Evolutionary conservation across 768 basidiomycete genomes (phyloP), one percentile per base, ranked within the genome.

Genomic region (Suillus subaureus): DNA sequence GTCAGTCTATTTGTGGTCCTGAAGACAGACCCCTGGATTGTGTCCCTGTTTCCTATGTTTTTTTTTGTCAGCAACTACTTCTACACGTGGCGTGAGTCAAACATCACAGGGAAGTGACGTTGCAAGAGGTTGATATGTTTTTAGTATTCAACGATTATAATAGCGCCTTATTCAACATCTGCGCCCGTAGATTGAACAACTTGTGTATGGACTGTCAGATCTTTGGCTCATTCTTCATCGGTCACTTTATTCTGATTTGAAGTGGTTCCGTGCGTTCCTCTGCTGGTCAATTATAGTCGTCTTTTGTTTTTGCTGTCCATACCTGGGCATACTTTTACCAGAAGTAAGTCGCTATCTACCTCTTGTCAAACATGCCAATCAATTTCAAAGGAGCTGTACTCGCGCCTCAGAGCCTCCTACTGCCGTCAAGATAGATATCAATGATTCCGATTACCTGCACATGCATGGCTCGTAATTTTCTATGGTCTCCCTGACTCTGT

Each of bases 131-230:
- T 39, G 47, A 61, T 39, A 39, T 66, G 13, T 47, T 47, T 31
- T 68, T 64, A 89, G 88, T 91, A 76, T 91, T 91, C 78, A 90
- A 89, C 67, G 88, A 85, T 55, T 92, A 81, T 77, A 93, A 92
- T 71, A 85, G 80, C 18, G 87, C 85, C 2, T 73, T 92, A 6
- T 91, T 92, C 81, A 87, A 88, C 70, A 90, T 91, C 72, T 86
- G 89, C 54, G 85, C 87, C 5, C 86, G 91, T 35, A 82, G 89
- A 7, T 76, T 92, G 66, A 92, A 92, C 74, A 89, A 87, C 70
- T 76, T 92, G 82, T 90, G 12, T 93, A 93, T 92, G 90, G 89
- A 75, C 85, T 5, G 77, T 4, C 91, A 92, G 72, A 89, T 92
- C 66, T 65, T 90, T 31, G 91, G 90, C 3, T 90, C 90, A 0